Evolutionary conservation across 768 basidiomycete genomes (phyloP).

Genomic region (Agaricus subrufescens): DNA sequence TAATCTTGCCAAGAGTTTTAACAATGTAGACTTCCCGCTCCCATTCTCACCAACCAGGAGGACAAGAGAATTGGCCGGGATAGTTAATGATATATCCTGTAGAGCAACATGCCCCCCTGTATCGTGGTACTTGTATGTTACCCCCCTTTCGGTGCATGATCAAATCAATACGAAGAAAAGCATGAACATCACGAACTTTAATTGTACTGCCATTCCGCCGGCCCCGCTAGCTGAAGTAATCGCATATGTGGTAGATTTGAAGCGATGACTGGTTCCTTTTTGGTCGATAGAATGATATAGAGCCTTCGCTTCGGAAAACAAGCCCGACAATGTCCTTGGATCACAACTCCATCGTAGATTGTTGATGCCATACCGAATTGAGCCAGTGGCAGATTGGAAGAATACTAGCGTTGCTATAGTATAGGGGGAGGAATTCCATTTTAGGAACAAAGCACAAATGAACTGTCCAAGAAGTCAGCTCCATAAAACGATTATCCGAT

Average conservation of each 20-base stretch:
- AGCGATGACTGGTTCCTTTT: not conserved
- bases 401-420: conserved; percentile 28
- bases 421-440: conserved; percentile 20
- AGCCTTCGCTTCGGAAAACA: conserved; percentile 13
- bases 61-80: conserved; percentile 37
- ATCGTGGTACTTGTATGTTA: conserved; percentile 12
- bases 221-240: not conserved
- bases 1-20: conserved; percentile 35
- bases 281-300: conserved; percentile 17
- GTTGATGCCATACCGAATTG: conserved; percentile 13
- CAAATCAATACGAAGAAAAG: not conserved
- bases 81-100: conserved; percentile 28
- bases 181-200: conserved; percentile 14
- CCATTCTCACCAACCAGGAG: conserved; percentile 44
- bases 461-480: conserved; percentile 9
- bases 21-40: conserved; percentile 39
- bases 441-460: conserved; percentile 18
- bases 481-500: not conserved
- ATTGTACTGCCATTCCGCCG: conserved; percentile 20
- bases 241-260: conserved; percentile 7
- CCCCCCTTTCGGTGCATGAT: conserved; percentile 8
- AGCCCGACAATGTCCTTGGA: conserved; percentile 5
- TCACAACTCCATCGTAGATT: conserved; percentile 3
- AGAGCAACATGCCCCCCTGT: conserved; percentile 17
- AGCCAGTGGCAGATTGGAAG: conserved; percentile 26